Evolutionary conservation across 371 early-diverging fungal species (phyloP), one percentile per base, ranked within the genome.

Genomic region (Mucor mucedo): DNA sequence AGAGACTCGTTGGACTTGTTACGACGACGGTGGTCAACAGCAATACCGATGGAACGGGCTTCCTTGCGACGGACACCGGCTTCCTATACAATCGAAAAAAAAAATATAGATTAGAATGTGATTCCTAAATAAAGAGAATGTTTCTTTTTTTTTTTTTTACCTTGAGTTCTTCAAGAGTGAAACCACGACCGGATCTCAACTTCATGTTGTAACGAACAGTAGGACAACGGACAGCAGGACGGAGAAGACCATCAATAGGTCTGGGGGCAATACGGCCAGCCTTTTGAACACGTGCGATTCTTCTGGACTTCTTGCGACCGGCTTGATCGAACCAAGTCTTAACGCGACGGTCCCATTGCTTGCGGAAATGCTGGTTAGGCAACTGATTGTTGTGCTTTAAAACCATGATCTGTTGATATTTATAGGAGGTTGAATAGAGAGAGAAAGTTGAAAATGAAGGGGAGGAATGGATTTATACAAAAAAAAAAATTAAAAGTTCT

Each of bases 261-360:
- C 95, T 92, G 66, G 99, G 99, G 57, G 97, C 97, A 75, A 98
- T 89, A 75, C 83, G 84, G 73, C 94, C 95, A 65, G 99, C 99
- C 94, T 99, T 99, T 83, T 90, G 87, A 76, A 91, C 82, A 74
- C 99, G 92, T 65, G 87, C 87, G 57, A 91, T 78, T 69, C 95
- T 88, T 76, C 99, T 88, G 68, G 93, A 84, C 86, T 90, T 89
- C 91, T 95, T 96, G 78, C 92, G 92, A 63, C 95, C 95, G 71
- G 99, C 94, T 88, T 99, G 99, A 87, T 98, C 90, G 87, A 99
- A 99, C 98, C 99, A 99, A 72, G 98, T 98, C 90, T 94, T 95
- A 68, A 98, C 98, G 74, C 94, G 95, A 67, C 86, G 81, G 80
- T 96, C 92, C 95, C 99, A 98, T 86, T 98, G 94, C 93, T 99